Percentiles rank a stretch among this genome's conserved stretches.
Evolutionary conservation across 495 filamentous ascomycete genomes (phyloP).

Genomic region (Cetradonia linearis): DNA sequence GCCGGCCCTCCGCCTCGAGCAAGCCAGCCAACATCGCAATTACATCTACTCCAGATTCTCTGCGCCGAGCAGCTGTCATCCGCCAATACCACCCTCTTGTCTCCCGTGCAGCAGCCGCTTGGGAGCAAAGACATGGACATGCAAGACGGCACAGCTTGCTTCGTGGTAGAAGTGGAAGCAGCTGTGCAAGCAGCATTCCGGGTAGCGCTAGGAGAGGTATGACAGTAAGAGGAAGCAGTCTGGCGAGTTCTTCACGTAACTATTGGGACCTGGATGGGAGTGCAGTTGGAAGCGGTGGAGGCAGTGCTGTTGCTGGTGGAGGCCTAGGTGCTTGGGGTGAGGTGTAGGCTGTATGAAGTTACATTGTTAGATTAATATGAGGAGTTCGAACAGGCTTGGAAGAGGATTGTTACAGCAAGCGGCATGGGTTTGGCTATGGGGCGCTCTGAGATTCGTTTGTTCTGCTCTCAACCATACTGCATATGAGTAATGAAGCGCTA

Average conservation of each 20-base stretch:
- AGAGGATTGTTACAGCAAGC: not conserved
- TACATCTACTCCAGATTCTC: slow-evolving; percentile 50
- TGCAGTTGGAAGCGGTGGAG: slow-evolving; percentile 49
- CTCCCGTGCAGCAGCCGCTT: slow-evolving; percentile 41
- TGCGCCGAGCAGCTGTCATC: slow-evolving; percentile 71
- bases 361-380: not conserved
- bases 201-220: slow-evolving; percentile 60
- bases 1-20: slow-evolving; percentile 31
- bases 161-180: slow-evolving; percentile 33
- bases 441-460: not conserved
- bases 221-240: slow-evolving; percentile 41
- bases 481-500: not conserved
- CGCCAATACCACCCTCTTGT: slow-evolving; percentile 78
- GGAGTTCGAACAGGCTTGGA: not conserved
- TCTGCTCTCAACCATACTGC: not conserved
- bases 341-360: slow-evolving; percentile 31
- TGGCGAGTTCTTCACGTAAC: slow-evolving; percentile 50
- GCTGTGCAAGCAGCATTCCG: slow-evolving; percentile 55
- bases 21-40: slow-evolving; percentile 30
- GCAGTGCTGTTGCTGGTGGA: slow-evolving; percentile 49
- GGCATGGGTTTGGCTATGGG: not conserved
- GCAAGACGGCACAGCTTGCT: slow-evolving; percentile 43
- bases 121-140: slow-evolving; percentile 39
- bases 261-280: slow-evolving; percentile 78
- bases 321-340: slow-evolving; percentile 68